Evolutionary conservation across 768 basidiomycete species (phyloP).

Genomic region (Kwoniella newhampshirensis): DNA sequence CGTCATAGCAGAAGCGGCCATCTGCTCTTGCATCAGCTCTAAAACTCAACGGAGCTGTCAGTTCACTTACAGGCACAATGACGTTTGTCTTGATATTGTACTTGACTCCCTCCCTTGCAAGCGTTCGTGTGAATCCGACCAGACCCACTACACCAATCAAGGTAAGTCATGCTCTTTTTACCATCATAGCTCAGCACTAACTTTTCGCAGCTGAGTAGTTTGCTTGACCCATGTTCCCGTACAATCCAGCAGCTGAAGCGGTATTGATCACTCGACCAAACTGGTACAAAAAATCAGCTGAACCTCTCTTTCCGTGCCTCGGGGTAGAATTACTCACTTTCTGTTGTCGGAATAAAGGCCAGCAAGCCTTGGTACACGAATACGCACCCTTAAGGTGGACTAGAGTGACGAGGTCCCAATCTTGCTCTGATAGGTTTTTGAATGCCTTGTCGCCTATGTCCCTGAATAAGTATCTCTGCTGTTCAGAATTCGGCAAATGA

Average conservation of each 20-base stretch:
- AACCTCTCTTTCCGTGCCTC: not conserved
- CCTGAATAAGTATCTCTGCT: not conserved
- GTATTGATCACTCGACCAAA: slow-evolving; percentile 93
- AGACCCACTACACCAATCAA: slow-evolving; percentile 64
- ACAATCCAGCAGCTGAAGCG: slow-evolving; percentile 89
- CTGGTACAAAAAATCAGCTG: slow-evolving; percentile 48
- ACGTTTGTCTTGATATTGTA: slow-evolving; percentile 81
- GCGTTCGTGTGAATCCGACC: slow-evolving; percentile 84
- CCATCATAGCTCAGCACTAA: slow-evolving; percentile 19
- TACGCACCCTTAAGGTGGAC: slow-evolving; percentile 95
- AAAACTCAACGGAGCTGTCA: not conserved
- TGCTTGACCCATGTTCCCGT: slow-evolving; percentile 94
- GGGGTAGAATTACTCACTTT: slow-evolving; percentile 38
- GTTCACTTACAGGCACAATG: slow-evolving; percentile 75
- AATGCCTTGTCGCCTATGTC: slow-evolving; percentile 59
- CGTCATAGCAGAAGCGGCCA: slow-evolving; percentile 95
- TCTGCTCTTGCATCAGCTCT: slow-evolving; percentile 55
- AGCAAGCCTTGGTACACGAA: slow-evolving; percentile 87
- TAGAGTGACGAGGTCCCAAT: slow-evolving; percentile 82
- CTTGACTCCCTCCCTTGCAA: slow-evolving; percentile 88
- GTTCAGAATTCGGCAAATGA: not conserved
- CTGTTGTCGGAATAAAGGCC: slow-evolving; percentile 78
- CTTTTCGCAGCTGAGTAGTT: slow-evolving; percentile 98
- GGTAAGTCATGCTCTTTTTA: not conserved
- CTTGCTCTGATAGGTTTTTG: slow-evolving; percentile 92